Percentiles rank a stretch among this genome's conserved stretches.
Evolutionary conservation across 441 rosid species (phyloP).

Genomic region (Erodium texanum): DNA sequence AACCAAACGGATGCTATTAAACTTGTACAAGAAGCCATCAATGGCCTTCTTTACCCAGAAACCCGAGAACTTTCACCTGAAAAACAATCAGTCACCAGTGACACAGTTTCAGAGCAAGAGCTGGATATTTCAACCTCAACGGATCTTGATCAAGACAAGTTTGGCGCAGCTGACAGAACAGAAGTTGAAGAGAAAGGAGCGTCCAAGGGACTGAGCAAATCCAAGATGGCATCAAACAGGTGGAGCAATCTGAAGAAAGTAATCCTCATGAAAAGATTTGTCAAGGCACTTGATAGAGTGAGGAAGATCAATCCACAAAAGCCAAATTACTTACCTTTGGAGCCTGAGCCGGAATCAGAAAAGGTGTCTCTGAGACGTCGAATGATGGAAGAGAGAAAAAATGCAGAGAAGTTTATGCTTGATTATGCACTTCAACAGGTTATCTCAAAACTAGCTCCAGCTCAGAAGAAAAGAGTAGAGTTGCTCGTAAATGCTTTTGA

Average conservation of each 20-base stretch:
- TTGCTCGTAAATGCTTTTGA: slow-evolving; percentile 87
- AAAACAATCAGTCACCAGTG: slow-evolving; percentile 35
- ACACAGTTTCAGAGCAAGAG: slow-evolving; percentile 26
- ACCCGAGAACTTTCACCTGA: slow-evolving; percentile 58
- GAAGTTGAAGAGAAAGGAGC: slow-evolving; percentile 27
- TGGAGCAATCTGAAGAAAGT: slow-evolving; percentile 81
- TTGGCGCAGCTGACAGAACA: no score
- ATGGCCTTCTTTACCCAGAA: slow-evolving; percentile 53
- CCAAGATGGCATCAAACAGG: slow-evolving; percentile 36
- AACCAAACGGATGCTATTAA: slow-evolving; percentile 51
- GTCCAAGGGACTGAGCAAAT: slow-evolving; percentile 23
- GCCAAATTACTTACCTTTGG: slow-evolving; percentile 23
- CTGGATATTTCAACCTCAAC: slow-evolving; percentile 26
- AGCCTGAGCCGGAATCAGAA: slow-evolving; percentile 37
- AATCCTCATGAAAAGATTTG: slow-evolving; percentile 61
- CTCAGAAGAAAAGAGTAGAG: slow-evolving; percentile 73
- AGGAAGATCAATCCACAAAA: slow-evolving; percentile 42
- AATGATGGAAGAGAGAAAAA: slow-evolving; percentile 45
- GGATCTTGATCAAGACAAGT: slow-evolving; percentile 20
- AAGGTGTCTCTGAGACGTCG: slow-evolving; percentile 46
- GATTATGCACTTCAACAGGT: slow-evolving; percentile 87
- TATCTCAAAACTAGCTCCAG: slow-evolving; percentile 61
- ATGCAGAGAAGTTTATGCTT: slow-evolving; percentile 86
- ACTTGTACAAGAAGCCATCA: slow-evolving; percentile 72
- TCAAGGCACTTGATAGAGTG: slow-evolving; percentile 65